These are phyloP conservation scores for Paecilomyces sp. DNA, from an alignment of 2,329 filamentous ascomycete species.

Conservation along the genomic window DNA sequence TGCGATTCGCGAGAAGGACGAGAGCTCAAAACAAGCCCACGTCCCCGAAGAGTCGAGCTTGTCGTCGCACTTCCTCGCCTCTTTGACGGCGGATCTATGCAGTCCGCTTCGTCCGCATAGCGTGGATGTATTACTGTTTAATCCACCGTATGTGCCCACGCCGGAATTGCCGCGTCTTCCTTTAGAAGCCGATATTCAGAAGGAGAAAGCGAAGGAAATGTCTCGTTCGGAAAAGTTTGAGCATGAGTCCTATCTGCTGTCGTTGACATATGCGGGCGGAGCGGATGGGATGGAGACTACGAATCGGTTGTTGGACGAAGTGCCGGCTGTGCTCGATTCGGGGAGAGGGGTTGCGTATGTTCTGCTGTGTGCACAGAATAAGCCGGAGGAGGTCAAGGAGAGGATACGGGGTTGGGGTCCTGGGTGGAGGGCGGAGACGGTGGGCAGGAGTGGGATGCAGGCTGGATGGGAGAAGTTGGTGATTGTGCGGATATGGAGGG, in stretches of 20 bases:
- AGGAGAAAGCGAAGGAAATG: constrained; percentile 15
- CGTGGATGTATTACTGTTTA: constrained; percentile 87
- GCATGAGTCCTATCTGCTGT: constrained; percentile 73
- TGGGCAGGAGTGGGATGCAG: constrained; percentile 74
- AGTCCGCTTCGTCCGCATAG: constrained; percentile 49
- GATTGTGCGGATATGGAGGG: constrained; percentile 76
- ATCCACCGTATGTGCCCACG: constrained; percentile 94
- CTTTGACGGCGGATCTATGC: constrained; percentile 64
- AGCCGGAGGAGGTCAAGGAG: constrained; percentile 65
- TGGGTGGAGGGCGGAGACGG: constrained; percentile 68
- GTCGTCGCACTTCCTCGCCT: constrained; percentile 50
- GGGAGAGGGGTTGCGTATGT: constrained; percentile 76
- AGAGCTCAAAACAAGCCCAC: background rate
- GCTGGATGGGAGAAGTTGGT: constrained; percentile 93
- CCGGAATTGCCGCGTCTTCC: constrained; percentile 58
- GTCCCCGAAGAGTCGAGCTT: background rate
- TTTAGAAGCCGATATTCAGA: constrained; percentile 11
- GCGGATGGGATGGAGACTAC: constrained; percentile 91
- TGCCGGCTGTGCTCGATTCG: constrained; percentile 58
- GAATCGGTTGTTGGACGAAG: constrained; percentile 62
- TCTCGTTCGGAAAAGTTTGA: constrained; percentile 51
- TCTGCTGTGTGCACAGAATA: constrained; percentile 84
- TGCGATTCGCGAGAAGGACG: constrained; percentile 37
- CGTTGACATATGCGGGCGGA: constrained; percentile 83
- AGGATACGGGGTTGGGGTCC: constrained; percentile 52